Evolutionary conservation across 306 rosid species (phyloP), one percentile per base, ranked within the genome.

Genomic region (Glycine soja): DNA sequence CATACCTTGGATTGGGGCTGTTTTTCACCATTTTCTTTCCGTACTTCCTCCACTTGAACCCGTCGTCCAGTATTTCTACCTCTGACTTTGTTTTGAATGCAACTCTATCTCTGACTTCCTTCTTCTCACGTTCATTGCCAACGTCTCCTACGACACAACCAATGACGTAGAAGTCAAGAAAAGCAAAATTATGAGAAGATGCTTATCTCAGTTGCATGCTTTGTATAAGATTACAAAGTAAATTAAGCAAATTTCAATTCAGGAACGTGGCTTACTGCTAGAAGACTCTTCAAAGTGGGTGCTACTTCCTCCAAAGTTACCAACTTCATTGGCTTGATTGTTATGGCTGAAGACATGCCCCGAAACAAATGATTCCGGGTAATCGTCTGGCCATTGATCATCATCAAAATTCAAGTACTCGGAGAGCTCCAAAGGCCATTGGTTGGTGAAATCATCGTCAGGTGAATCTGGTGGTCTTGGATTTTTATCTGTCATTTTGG

Each of bases 21-120:
- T 93, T 91, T 85, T 95, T 95, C 16, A 92, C 99, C 94, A 80
- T 91, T 76, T 95, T 95, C 85, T 95, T 95, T 51, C 98, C 98
- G 38, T 95, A 95, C 86, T 95, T 95, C 80, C 97, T 90, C 98
- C 98, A 95, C 76, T 68, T 95, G 91, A 84, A 92, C 3, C 98
- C 97, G 81, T 95, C 97, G 8, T 95, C 94, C 16, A 95, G 66
- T 63, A 91, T 81, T 73, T 95, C 98, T 72, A 91, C 54, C 83
- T 90, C 95, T 67, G 98, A 87, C 89, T 80, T 80, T 14, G 92
- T 95, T 86, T 76, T 95, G 82, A 95, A 90, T 18, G 95, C 94
- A 43, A 89, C 80, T 82, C 90, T 89, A 16, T 88, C 90, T 66
- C 2, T 61, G 12, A 50, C 75, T 43, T 80, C 87, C 59, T 16